A percentile compares a stretch with the other conserved stretches of the same genome.
phyloP scores from a whole-genome alignment of 305 asterid species.

The Solanum hybrid region DNA sequence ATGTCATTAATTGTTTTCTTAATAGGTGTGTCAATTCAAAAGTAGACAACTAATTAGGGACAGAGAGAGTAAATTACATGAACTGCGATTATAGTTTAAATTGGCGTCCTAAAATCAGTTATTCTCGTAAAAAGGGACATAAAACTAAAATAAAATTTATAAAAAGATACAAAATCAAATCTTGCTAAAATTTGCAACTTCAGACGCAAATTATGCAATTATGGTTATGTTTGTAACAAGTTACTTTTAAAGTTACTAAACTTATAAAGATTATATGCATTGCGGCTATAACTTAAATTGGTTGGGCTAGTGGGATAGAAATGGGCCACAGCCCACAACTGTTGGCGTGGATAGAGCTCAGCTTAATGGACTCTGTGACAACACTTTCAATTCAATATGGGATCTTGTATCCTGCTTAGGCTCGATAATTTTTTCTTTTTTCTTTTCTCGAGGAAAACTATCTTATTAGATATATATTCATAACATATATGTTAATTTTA shows the following conservation, averaged over 20 bases:
- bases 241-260: not conserved
- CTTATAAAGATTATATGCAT: not conserved
- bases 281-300: not conserved
- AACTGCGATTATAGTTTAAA: not conserved
- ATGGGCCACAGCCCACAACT: not conserved
- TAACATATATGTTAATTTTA: not conserved
- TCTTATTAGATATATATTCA: not conserved
- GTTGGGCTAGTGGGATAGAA: not conserved
- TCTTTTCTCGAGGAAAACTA: not conserved
- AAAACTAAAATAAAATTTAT: not conserved
- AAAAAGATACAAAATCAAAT: not conserved
- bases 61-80: no score
- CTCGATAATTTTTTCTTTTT: not conserved
- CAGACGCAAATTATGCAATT: not conserved
- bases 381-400: not conserved
- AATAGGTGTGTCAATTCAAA: no score
- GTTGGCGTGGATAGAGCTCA: not conserved
- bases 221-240: not conserved
- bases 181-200: not conserved
- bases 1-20: no score
- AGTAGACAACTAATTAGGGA: no score
- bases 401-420: not conserved
- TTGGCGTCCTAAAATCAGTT: not conserved
- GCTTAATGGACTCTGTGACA: not conserved
- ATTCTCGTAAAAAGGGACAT: not conserved